These are phyloP conservation scores for Ophiostoma triangulosporum DNA, from an alignment of 2,329 filamentous ascomycete species.

Conservation along the genomic window DNA sequence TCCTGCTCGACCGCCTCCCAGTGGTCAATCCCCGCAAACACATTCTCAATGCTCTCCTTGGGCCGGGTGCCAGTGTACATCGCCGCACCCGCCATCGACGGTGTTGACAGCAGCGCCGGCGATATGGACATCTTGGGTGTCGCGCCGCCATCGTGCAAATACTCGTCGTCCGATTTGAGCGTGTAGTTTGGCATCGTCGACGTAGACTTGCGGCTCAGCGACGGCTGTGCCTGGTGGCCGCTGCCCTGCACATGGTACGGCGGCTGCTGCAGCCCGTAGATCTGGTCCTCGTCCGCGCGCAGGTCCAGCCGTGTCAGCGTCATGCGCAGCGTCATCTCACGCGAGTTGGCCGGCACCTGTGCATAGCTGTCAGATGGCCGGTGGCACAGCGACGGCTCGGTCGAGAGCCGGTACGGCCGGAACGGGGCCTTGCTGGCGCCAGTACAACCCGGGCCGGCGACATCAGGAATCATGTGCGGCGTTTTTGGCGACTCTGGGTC, in stretches of 20 bases:
- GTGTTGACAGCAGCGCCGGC: neutral
- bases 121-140: neutral
- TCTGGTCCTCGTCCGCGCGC: conserved; percentile 56
- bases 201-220: conserved; percentile 14
- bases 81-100: neutral
- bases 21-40: conserved; percentile 40
- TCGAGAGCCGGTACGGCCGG: conserved; percentile 13
- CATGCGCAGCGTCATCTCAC: conserved; percentile 95
- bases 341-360: conserved; percentile 42
- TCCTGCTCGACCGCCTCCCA: conserved; percentile 32
- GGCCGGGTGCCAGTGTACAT: conserved; percentile 16
- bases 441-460: neutral
- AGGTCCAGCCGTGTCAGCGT: conserved; percentile 84
- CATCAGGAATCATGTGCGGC: conserved; percentile 32
- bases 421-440: neutral
- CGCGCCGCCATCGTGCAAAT: neutral
- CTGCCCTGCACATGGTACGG: conserved; percentile 18
- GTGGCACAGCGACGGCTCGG: conserved; percentile 5
- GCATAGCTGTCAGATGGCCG: conserved; percentile 29
- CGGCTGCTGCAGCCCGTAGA: conserved; percentile 54
- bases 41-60: conserved; percentile 41
- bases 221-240: conserved; percentile 8
- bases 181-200: conserved; percentile 8
- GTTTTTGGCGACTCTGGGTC: conserved; percentile 49
- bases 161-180: conserved; percentile 16